phyloP scores from a whole-genome alignment of 2,329 filamentous ascomycete species.

The Chaetomiaceae sp. region DNA sequence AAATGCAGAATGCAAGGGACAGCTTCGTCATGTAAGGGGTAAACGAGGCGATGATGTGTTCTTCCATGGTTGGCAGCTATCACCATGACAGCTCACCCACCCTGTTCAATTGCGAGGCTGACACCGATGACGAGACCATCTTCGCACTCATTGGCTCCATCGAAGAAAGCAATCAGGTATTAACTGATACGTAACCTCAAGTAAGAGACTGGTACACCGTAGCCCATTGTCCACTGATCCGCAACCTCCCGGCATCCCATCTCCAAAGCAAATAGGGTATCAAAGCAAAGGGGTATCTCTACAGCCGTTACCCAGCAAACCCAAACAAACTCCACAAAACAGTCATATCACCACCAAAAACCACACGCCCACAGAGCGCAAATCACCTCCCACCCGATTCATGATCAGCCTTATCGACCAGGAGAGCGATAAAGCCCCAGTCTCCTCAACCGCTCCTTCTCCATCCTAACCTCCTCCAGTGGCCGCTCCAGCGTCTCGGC shows the following conservation, averaged over 20 bases:
- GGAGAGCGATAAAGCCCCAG: constrained; percentile 1
- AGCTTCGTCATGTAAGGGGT: neutral
- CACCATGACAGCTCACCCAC: neutral
- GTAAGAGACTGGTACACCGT: too few relatives aligned
- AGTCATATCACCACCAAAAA: neutral
- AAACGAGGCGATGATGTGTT: neutral
- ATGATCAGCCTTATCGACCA: neutral
- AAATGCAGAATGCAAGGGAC: neutral
- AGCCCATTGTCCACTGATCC: too few relatives aligned
- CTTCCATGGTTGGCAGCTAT: neutral
- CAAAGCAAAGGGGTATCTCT: constrained; percentile 3
- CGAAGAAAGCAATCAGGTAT: too few relatives aligned
- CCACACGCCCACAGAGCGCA: neutral
- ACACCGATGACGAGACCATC: neutral
- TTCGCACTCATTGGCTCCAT: too few relatives aligned
- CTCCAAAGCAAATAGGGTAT: neutral
- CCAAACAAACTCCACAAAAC: neutral
- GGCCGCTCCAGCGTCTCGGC: constrained; percentile 6
- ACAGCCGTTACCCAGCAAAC: neutral
- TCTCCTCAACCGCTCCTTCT: constrained; percentile 6
- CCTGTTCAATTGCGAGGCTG: neutral
- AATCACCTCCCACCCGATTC: too few relatives aligned
- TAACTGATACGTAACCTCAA: too few relatives aligned
- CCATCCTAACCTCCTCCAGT: constrained; percentile 1
- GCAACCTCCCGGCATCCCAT: neutral